Conservation (phyloP, 306 rosid genomes). For the Pterocarpus santalinus region DNA sequence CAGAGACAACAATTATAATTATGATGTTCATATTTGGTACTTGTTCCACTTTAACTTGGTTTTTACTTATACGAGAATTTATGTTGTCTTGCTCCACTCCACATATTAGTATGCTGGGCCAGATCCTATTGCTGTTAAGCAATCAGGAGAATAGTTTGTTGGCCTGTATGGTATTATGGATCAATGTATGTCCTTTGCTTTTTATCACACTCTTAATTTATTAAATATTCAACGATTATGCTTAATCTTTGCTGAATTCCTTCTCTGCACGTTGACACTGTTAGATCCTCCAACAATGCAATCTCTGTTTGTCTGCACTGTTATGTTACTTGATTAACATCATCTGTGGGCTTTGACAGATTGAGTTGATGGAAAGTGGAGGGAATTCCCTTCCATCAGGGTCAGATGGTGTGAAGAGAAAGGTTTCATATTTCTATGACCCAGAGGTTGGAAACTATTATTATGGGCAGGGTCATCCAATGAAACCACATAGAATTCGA, state of each 20-base stretch:
- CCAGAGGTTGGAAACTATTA: conserved; percentile 69
- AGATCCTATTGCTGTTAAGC: conserved; percentile 2
- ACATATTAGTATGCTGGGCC: neutral
- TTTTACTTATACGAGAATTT: neutral
- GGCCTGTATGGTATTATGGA: conserved; percentile 3
- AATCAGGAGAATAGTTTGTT: conserved; percentile 19
- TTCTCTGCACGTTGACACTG: neutral
- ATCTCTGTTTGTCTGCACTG: conserved; percentile 8
- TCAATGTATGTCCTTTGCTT: conserved; percentile 17
- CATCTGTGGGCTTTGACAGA: conserved; percentile 36
- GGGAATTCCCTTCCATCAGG: conserved; percentile 65
- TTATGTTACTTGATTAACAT: conserved; percentile 3
- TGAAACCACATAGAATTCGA: conserved; percentile 63
- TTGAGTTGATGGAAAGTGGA: conserved; percentile 54
- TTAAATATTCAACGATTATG: conserved; percentile 6
- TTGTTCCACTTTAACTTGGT: neutral
- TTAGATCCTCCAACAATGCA: neutral
- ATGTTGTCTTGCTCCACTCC: neutral
- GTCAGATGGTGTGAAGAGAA: conserved; percentile 60
- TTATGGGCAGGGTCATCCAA: conserved; percentile 65
- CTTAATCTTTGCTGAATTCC: conserved; percentile 10
- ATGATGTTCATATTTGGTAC: neutral
- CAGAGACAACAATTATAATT: neutral
- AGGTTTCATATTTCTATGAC: conserved; percentile 62
- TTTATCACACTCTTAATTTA: conserved; percentile 1